These are phyloP conservation scores for Rutidosis leptorrhynchoides DNA, from an alignment of 129 eudicot genomes.

Conservation along the genomic window DNA sequence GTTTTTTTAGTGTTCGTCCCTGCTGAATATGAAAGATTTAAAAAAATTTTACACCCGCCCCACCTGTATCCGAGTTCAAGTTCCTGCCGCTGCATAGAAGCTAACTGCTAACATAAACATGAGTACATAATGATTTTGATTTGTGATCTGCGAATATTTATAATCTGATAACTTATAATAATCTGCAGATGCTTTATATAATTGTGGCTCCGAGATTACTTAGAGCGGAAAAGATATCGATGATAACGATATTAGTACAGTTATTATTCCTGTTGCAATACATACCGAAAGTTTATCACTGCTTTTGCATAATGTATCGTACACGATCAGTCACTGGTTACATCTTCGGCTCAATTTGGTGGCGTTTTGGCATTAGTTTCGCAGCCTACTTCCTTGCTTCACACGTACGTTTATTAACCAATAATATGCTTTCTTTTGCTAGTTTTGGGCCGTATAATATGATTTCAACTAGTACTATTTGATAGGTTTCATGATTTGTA, in stretches of 20 bases:
- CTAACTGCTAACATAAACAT: too few species aligned
- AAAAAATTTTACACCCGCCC: too few species aligned
- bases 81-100: too few species aligned
- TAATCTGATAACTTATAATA: neutral
- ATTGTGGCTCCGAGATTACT: constrained; percentile 49
- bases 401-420: constrained; percentile 38
- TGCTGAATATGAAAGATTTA: too few species aligned
- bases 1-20: too few species aligned
- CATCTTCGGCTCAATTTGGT: constrained; percentile 62
- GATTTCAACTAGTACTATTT: neutral
- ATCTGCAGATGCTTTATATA: constrained; percentile 55
- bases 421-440: neutral
- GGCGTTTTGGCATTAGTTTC: constrained; percentile 52
- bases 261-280: constrained; percentile 48
- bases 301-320: constrained; percentile 43
- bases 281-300: constrained; percentile 49
- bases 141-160: too few species aligned
- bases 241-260: constrained; percentile 36
- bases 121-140: too few species aligned
- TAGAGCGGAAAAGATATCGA: constrained; percentile 44
- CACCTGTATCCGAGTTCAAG: too few species aligned
- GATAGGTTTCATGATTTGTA: neutral
- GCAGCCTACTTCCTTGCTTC: constrained; percentile 54
- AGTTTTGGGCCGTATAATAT: neutral
- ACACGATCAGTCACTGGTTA: constrained; percentile 50